Evolutionary conservation across 2,329 filamentous ascomycete species (phyloP).

Genomic region (Neonectria punicea): DNA sequence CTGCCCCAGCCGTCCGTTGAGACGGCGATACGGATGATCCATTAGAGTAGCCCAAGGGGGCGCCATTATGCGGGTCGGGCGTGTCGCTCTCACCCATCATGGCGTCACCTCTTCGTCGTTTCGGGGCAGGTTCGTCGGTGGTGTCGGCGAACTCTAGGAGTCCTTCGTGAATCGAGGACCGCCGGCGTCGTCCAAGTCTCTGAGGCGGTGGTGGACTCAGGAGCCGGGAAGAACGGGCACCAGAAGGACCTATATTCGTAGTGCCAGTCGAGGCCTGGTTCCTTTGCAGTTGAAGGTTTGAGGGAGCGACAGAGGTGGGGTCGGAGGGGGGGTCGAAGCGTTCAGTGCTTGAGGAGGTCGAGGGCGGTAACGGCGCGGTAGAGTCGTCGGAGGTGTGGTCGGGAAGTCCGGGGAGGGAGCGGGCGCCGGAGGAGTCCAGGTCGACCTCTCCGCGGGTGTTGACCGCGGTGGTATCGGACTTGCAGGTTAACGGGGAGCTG

Average conservation of each 20-base stretch:
- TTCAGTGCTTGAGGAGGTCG: constrained; percentile 59
- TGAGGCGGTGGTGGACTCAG: constrained; percentile 45
- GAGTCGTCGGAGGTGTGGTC: constrained; percentile 69
- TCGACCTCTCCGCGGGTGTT: constrained; percentile 53
- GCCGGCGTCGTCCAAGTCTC: constrained; percentile 67
- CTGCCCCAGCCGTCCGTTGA: constrained; percentile 36
- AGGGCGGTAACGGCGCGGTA: constrained; percentile 65
- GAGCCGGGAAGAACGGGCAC: constrained; percentile 39
- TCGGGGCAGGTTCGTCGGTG: constrained; percentile 43
- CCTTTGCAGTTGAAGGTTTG: constrained; percentile 37
- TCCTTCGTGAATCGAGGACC: constrained; percentile 53
- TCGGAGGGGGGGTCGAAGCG: constrained; percentile 50
- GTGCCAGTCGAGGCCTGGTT: constrained; percentile 45
- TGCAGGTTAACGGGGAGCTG: constrained; percentile 35
- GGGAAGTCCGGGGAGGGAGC: constrained; percentile 47
- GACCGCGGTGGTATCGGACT: constrained; percentile 48
- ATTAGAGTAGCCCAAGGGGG: constrained; percentile 51
- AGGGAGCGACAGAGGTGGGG: constrained; percentile 32
- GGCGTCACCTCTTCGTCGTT: constrained; percentile 67
- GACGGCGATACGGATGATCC: constrained; percentile 52
- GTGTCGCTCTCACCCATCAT: constrained; percentile 72
- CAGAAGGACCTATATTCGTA: constrained; percentile 56
- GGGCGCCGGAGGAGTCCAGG: constrained; percentile 52
- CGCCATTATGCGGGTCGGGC: constrained; percentile 65
- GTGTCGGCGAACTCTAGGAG: constrained; percentile 38